phyloP scores from a whole-genome alignment of 2,329 filamentous ascomycete species.

The Pochonia chlamydosporia region DNA sequence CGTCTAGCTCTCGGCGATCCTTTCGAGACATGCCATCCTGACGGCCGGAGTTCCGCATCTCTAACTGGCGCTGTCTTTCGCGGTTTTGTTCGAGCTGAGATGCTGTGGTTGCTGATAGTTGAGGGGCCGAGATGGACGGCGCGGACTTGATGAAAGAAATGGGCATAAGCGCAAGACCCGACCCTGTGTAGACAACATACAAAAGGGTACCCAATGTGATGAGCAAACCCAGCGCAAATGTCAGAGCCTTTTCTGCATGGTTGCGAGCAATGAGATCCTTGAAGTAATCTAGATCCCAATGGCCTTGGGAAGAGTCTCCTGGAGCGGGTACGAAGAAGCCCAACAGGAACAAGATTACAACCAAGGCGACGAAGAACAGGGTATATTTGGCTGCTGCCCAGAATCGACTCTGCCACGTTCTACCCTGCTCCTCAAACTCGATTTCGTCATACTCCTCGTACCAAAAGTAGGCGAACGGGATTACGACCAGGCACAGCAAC shows the following conservation, averaged over 20 bases:
- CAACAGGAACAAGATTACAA: constrained; percentile 78
- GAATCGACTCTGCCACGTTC: constrained; percentile 65
- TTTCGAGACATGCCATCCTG: constrained; percentile 72
- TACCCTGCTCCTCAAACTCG: constrained; percentile 74
- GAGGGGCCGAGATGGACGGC: constrained; percentile 76
- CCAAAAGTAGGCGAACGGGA: constrained; percentile 97
- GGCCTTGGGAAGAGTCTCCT: constrained; percentile 56
- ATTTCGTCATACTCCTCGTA: constrained; percentile 96
- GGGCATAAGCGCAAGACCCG: constrained; percentile 82
- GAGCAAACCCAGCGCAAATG: constrained; percentile 83
- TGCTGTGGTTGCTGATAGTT: constrained; percentile 69
- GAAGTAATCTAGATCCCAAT: constrained; percentile 87
- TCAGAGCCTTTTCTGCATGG: constrained; percentile 85
- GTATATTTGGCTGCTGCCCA: constrained; percentile 91
- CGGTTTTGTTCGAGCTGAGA: constrained; percentile 81
- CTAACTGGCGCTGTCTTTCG: constrained; percentile 86
- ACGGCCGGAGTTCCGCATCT: constrained; percentile 75
- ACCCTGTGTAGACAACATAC: constrained; percentile 83
- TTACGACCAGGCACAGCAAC: constrained; percentile 78
- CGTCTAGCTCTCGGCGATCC: constrained; percentile 82
- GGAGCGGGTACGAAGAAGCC: constrained; percentile 91
- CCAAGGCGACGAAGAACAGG: constrained; percentile 71
- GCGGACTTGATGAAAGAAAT: constrained; percentile 89
- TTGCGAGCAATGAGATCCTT: constrained; percentile 71
- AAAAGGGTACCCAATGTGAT: constrained; percentile 80